Base-by-base conservation (phyloP, 169 alveolate genomes). In the Cryptosporidium parvum region DNA sequence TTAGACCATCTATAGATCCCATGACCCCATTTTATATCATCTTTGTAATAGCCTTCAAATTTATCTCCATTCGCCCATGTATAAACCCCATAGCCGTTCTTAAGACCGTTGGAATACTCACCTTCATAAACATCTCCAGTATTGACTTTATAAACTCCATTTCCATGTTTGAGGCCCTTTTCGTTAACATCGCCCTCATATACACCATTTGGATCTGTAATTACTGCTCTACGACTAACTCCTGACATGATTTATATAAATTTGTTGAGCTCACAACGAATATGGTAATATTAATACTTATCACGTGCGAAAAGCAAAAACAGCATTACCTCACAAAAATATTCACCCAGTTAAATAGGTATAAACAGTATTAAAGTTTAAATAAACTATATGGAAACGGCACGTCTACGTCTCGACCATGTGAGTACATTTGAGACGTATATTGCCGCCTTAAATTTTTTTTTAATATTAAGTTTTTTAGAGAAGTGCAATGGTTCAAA, bases 21-120 rank as follows among this genome's bases (percentile, higher is more conserved):
- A 92, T 97, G 94, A 3, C 99, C 99, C 93, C 97, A 97, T 85
- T 95, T 95, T 93, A 92, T 92, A 86, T 97, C 99, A 56, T 93
- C 95, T 58, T 93, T 95, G 97, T 97, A 97, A 65, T 92, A 92
- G 3, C 99, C 99, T 91, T 96, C 98, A 91, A 95, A 97, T 65
- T 92, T 94, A 84, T 97, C 98, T 4, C 99, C 99, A 91, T 95
- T 96, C 75, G 94, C 92, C 92, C 95, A 96, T 2, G 95, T 94
- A 85, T 95, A 93, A 35, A 96, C 97, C 51, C 99, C 99, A 89
- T 93, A 93, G 3, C 99, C 98, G 52, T 95, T 94, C 86, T 96
- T 95, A 86, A 93, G 93, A 4, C 97, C 98, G 58, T 95, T 95
- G 69, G 93, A 92, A 97, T 97, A 97, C 85, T 96, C 93, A 1